phyloP scores from a whole-genome alignment of 306 rosid genomes.

The Ammopiptanthus mongolicus region DNA sequence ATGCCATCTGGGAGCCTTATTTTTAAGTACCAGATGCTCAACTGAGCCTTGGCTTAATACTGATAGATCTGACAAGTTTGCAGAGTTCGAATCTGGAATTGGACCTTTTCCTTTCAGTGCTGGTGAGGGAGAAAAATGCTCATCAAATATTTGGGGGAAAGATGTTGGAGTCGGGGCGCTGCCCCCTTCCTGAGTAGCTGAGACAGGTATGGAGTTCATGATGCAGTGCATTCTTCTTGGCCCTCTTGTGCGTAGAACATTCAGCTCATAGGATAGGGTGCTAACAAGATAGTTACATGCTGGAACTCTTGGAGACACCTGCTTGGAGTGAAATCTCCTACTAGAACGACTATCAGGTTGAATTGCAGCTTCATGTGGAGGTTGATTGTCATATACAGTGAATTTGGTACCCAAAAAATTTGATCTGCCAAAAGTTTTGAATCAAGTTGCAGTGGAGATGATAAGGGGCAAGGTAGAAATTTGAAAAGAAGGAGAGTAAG shows the following conservation, averaged over 20 bases:
- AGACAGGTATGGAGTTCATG: slow-evolving; percentile 56
- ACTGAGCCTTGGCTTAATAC: slow-evolving; percentile 19
- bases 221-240: slow-evolving; percentile 69
- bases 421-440: slow-evolving; percentile 44
- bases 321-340: slow-evolving; percentile 46
- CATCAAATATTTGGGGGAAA: slow-evolving; percentile 22
- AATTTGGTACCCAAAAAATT: slow-evolving; percentile 72
- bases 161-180: slow-evolving; percentile 46
- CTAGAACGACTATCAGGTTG: slow-evolving; percentile 32
- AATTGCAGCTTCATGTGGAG: slow-evolving; percentile 24
- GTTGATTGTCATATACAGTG: slow-evolving; percentile 44
- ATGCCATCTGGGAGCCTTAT: slow-evolving; percentile 83
- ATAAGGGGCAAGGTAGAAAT: not conserved
- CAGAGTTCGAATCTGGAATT: slow-evolving; percentile 23
- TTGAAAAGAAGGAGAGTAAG: not conserved
- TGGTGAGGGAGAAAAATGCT: slow-evolving; percentile 31
- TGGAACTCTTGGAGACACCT: slow-evolving; percentile 52
- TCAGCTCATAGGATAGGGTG: slow-evolving; percentile 46
- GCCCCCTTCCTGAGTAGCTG: slow-evolving; percentile 65
- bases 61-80: slow-evolving; percentile 18
- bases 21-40: slow-evolving; percentile 52
- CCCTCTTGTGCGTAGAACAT: slow-evolving; percentile 64
- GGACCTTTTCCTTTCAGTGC: slow-evolving; percentile 39
- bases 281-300: slow-evolving; percentile 43
- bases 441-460: slow-evolving; percentile 10